Evolutionary conservation across 1,284 basidiomycete genomes (phyloP).

Genomic region (Neolentinus lepideus): DNA sequence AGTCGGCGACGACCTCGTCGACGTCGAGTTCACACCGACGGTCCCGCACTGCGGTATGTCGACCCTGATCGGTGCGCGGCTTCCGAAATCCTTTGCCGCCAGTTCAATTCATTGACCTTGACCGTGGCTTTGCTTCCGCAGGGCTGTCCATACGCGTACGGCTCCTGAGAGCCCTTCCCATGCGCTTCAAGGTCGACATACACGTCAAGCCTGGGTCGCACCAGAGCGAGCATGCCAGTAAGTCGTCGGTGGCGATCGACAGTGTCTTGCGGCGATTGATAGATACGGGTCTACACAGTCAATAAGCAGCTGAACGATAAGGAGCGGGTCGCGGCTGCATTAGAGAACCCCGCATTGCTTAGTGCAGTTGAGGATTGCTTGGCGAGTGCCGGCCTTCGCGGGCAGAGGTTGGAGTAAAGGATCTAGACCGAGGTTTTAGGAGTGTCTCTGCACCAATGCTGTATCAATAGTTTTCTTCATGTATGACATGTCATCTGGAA

Average conservation of each 20-base stretch:
- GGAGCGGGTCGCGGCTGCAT: constrained; percentile 93
- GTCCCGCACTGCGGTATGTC: constrained; percentile 99
- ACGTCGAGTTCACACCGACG: constrained; percentile 93
- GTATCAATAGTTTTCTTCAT: background rate
- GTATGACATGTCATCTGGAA: background rate
- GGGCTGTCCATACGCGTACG: constrained; percentile 91
- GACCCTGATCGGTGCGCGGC: constrained; percentile 82
- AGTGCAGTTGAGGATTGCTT: constrained; percentile 90
- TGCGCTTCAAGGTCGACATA: constrained; percentile 94
- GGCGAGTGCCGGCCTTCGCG: constrained; percentile 14
- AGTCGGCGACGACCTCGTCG: constrained; percentile 63
- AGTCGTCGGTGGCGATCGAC: constrained; percentile 14
- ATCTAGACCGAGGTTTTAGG: background rate
- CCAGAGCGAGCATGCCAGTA: constrained; percentile 86
- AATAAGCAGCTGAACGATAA: constrained; percentile 99
- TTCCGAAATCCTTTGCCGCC: background rate
- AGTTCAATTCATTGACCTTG: background rate
- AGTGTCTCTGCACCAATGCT: background rate
- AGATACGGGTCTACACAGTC: constrained; percentile 37
- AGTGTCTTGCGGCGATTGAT: background rate
- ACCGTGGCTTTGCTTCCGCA: constrained; percentile 21
- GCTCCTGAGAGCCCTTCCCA: constrained; percentile 84
- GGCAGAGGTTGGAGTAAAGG: background rate
- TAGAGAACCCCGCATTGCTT: constrained; percentile 87
- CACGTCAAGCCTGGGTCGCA: constrained; percentile 92